These are phyloP conservation scores for Aspergillus homomorphus DNA, from an alignment of 495 filamentous ascomycete genomes.

Conservation along the genomic window DNA sequence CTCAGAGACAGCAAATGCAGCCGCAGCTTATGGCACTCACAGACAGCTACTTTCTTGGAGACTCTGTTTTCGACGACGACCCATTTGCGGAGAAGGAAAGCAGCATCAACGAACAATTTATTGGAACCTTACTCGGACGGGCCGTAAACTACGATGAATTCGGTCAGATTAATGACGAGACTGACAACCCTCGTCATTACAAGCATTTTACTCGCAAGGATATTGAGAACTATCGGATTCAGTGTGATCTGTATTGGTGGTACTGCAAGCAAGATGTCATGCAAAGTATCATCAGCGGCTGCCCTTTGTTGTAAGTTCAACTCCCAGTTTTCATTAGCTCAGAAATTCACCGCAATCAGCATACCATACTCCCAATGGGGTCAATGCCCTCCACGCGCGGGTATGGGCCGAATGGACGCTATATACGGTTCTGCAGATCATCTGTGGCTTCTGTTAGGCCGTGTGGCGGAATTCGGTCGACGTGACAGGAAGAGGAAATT, in stretches of 20 bases:
- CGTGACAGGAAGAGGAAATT: constrained; percentile 78
- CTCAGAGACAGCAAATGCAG: constrained; percentile 23
- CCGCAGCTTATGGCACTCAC: constrained; percentile 15
- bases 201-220: constrained; percentile 63
- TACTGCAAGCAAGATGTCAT: constrained; percentile 90
- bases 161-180: constrained; percentile 36
- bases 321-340: background rate
- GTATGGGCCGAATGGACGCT: constrained; percentile 72
- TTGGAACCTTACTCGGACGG: constrained; percentile 45
- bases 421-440: constrained; percentile 87
- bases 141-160: constrained; percentile 45
- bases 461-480: constrained; percentile 76
- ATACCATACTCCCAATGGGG: constrained; percentile 77
- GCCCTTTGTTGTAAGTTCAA: constrained; percentile 70
- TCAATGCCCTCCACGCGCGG: constrained; percentile 79
- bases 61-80: constrained; percentile 32
- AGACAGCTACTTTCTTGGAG: constrained; percentile 20
- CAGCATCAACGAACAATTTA: constrained; percentile 38
- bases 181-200: constrained; percentile 14
- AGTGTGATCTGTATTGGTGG: constrained; percentile 95
- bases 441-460: constrained; percentile 74
- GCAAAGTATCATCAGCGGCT: constrained; percentile 86
- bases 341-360: constrained; percentile 43
- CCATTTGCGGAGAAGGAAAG: constrained; percentile 45
- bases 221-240: constrained; percentile 71